These are phyloP conservation scores for Dovyalis caffra DNA, from an alignment of 345 rosid species.

Conservation along the genomic window DNA sequence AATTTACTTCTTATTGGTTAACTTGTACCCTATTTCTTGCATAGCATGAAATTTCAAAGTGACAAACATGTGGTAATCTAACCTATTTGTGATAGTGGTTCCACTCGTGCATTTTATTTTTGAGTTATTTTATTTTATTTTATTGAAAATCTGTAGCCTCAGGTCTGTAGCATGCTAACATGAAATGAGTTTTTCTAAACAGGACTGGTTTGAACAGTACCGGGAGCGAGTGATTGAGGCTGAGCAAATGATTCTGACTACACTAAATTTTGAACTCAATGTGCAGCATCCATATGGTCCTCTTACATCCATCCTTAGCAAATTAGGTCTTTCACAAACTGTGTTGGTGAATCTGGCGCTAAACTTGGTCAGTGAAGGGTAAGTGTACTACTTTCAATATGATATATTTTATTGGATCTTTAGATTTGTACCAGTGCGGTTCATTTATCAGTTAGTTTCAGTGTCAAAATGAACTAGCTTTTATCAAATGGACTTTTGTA, in stretches of 20 bases:
- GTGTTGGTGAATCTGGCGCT: slow-evolving; percentile 67
- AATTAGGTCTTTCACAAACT: slow-evolving; percentile 68
- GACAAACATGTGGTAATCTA: not conserved
- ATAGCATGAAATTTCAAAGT: not conserved
- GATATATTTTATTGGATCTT: slow-evolving; percentile 18
- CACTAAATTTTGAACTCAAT: slow-evolving; percentile 71
- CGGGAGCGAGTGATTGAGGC: slow-evolving; percentile 67
- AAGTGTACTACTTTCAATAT: slow-evolving; percentile 28
- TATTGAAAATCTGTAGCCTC: not conserved
- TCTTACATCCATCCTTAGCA: slow-evolving; percentile 58
- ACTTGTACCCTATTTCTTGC: not conserved
- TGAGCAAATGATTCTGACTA: slow-evolving; percentile 71
- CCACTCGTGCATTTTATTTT: not conserved
- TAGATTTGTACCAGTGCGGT: slow-evolving; percentile 21
- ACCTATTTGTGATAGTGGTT: not conserved
- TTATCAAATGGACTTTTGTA: not conserved
- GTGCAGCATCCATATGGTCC: slow-evolving; percentile 76
- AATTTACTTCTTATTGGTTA: not conserved
- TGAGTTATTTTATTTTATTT: not conserved
- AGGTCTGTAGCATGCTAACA: slow-evolving; percentile 13
- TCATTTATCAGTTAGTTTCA: slow-evolving; percentile 8
- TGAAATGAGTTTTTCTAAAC: slow-evolving; percentile 22
- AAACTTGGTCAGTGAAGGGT: slow-evolving; percentile 82
- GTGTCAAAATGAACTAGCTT: not conserved
- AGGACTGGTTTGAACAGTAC: slow-evolving; percentile 86